Base-by-base conservation (phyloP, 768 basidiomycete genomes). In the Leucogyrophana mollusca region DNA sequence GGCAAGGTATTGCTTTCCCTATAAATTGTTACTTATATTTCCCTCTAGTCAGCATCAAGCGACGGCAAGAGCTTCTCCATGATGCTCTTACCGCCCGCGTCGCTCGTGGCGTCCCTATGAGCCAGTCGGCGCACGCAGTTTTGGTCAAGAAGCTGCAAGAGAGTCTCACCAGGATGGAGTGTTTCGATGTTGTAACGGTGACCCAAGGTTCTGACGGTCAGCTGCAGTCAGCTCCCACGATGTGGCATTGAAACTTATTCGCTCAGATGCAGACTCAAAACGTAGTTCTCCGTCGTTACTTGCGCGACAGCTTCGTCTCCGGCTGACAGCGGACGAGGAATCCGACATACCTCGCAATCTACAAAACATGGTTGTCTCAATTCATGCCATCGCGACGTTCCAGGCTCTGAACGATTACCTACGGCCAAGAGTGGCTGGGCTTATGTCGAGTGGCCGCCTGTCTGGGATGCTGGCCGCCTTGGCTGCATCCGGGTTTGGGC, bases 371-470 rank as follows among this genome's bases (percentile, higher is more conserved):
- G 90, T 93, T 32, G 90, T 98, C 17, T 97, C 94, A 6, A 98
- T 98, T 50, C 95, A 98, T 61, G 95, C 94, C 5, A 96, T 98
- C 51, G 95, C 96, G 1, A 97, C 94, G 1, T 93, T 98, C 78
- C 93, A 96, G 63, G 94, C 95, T 1, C 77, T 98, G 23, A 91
- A 96, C 58, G 94, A 96, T 64, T 99, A 97, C 63, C 79, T 98
- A 10, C 86, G 93, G 1, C 95, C 95, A 20, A 80, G 92, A 3
- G 85, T 96, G 24, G 74, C 91, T 5, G 90, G 90, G 0, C 61
- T 88, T 18, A 62, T 86, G 41, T 75, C 77, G 8, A 71, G 77
- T 46, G 74, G 76, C 22, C 79, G 93, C 11, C 68, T 95, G 21
- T 87, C 89, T 9, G 86, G 85, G 39, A 93, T 95, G 86, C 79